Conservation (phyloP, 768 basidiomycete species). For the Suillus fuscotomentosus region DNA sequence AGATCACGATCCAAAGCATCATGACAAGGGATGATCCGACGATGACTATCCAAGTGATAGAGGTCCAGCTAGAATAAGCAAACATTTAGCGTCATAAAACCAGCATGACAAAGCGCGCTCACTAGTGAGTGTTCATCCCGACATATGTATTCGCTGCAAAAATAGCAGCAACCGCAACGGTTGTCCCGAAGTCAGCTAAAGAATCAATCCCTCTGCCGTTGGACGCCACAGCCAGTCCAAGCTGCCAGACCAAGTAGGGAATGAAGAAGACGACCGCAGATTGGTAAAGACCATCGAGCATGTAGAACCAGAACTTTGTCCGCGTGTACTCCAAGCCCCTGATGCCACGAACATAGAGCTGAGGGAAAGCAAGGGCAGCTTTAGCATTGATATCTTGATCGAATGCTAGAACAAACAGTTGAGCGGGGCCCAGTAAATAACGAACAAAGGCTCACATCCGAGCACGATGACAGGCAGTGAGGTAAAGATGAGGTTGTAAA, state of each 20-base stretch:
- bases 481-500: constrained; percentile 92
- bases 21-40: constrained; percentile 79
- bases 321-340: constrained; percentile 92
- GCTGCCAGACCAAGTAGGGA: constrained; percentile 72
- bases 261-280: constrained; percentile 85
- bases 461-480: constrained; percentile 89
- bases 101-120: constrained; percentile 36
- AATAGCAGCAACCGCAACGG: constrained; percentile 84
- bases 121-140: constrained; percentile 89
- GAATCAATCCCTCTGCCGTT: constrained; percentile 79
- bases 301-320: constrained; percentile 90
- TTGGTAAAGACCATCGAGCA: constrained; percentile 93
- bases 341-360: constrained; percentile 94
- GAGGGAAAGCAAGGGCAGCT: constrained; percentile 89
- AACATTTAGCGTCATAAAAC: constrained; percentile 6
- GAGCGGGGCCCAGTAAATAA: not conserved
- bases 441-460: constrained; percentile 57
- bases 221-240: constrained; percentile 67
- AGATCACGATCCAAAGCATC: constrained; percentile 85
- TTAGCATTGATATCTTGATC: constrained; percentile 94
- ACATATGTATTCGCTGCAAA: constrained; percentile 88
- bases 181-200: constrained; percentile 88
- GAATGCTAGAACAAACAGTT: constrained; percentile 50
- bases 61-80: constrained; percentile 60
- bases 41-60: constrained; percentile 81